Percentiles rank a stretch among this genome's conserved stretches.
Conservation (phyloP, 2,329 filamentous ascomycete genomes). For the Zelopaecilomyces penicillatus region DNA sequence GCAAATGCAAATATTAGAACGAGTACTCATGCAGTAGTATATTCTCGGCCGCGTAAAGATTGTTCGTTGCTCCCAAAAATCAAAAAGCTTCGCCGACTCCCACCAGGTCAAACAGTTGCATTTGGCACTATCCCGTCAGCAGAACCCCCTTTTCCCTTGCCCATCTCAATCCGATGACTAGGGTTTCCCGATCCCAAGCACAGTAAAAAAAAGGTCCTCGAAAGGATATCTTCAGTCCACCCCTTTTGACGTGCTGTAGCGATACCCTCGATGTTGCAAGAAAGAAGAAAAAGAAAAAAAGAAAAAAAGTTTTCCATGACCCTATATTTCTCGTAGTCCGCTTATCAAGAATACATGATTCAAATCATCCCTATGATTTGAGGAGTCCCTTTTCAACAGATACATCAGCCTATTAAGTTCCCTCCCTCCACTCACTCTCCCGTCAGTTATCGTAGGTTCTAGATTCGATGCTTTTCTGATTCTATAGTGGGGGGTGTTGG, state of each 20-base stretch:
- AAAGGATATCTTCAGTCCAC: no score
- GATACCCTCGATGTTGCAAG: no score
- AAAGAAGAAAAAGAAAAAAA: neutral
- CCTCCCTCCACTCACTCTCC: neutral
- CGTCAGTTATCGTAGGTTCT: slow-evolving; percentile 4
- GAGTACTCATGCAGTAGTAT: neutral
- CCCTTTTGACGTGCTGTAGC: no score
- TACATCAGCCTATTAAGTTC: neutral
- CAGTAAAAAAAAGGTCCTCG: no score
- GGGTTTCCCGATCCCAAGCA: neutral
- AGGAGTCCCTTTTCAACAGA: neutral
- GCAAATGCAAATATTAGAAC: neutral
- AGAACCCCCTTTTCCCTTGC: neutral
- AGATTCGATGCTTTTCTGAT: slow-evolving; percentile 39
- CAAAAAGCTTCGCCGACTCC: slow-evolving; percentile 1
- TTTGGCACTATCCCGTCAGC: neutral
- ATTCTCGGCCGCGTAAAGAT: neutral
- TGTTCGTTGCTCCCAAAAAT: neutral
- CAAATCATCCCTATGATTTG: no score
- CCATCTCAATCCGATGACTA: neutral
- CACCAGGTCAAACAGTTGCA: neutral
- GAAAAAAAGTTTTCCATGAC: neutral
- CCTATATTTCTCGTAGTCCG: neutral
- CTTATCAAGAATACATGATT: no score
- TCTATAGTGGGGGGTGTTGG: slow-evolving; percentile 21